These are phyloP conservation scores for Phaseolus lunatus DNA, from an alignment of 306 rosid genomes.

Conservation along the genomic window DNA sequence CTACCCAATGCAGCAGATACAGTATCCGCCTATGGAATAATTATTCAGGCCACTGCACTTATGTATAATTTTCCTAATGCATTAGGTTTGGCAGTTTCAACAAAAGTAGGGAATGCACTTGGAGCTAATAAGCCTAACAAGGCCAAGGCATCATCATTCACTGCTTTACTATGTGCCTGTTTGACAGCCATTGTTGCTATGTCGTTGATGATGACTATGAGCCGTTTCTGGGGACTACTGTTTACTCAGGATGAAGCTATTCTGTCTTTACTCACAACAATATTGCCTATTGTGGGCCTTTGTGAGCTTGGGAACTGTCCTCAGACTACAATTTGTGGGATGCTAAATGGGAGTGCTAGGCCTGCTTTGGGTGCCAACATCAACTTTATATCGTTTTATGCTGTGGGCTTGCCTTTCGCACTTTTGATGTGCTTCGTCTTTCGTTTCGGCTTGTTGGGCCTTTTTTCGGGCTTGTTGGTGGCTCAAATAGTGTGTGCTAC, in stretches of 20 bases:
- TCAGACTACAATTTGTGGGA: conserved; percentile 56
- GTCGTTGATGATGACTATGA: conserved; percentile 32
- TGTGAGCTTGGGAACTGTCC: conserved; percentile 63
- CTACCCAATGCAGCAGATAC: conserved; percentile 42
- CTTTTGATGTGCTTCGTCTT: conserved; percentile 29
- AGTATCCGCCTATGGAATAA: conserved; percentile 53
- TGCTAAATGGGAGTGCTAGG: conserved; percentile 55
- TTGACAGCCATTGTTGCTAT: conserved; percentile 41
- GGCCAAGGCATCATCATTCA: conserved; percentile 45
- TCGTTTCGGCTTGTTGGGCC: conserved; percentile 46
- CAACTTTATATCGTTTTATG: conserved; percentile 46
- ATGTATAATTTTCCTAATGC: conserved; percentile 54
- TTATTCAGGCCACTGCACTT: conserved; percentile 57
- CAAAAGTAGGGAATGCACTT: conserved; percentile 56
- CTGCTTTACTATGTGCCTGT: conserved; percentile 41
- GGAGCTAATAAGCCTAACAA: conserved; percentile 50
- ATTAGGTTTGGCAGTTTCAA: conserved; percentile 53
- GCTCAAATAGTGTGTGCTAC: conserved; percentile 49
- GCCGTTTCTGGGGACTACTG: conserved; percentile 42
- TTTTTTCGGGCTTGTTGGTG: conserved; percentile 46
- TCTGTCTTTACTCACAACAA: background rate
- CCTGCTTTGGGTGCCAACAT: conserved; percentile 43
- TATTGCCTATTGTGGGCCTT: conserved; percentile 6
- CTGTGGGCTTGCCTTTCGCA: conserved; percentile 50
- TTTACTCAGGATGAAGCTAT: conserved; percentile 46